A percentile compares a stretch with the other conserved stretches of the same genome.
Evolutionary conservation across 768 basidiomycete species (phyloP).

Genomic region (Hemileccinum impolitum): DNA sequence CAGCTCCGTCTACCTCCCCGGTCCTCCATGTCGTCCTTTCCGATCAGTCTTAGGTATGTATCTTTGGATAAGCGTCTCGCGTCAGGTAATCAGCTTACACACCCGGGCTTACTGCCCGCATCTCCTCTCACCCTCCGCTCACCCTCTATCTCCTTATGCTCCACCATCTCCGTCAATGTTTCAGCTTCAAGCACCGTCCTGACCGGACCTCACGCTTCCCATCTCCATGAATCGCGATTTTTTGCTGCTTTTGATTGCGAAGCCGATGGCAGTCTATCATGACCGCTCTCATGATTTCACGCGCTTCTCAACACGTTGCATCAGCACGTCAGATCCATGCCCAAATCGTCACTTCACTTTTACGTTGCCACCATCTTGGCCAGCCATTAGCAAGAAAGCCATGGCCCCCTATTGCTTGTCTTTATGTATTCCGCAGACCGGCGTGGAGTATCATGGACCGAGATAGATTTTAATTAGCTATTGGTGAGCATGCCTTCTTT

Average conservation of each 20-base stretch:
- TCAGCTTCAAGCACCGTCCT: constrained; percentile 13
- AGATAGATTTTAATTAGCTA: constrained; percentile 34
- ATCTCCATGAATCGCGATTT: constrained; percentile 21
- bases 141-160: constrained; percentile 5
- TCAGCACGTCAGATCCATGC: constrained; percentile 35
- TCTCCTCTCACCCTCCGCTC: constrained; percentile 13
- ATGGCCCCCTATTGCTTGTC: constrained; percentile 32
- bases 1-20: constrained; percentile 23
- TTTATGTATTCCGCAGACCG: constrained; percentile 36
- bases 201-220: constrained; percentile 10
- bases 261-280: constrained; percentile 33
- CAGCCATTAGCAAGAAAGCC: constrained; percentile 21
- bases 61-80: constrained; percentile 18
- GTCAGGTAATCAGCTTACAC: constrained; percentile 18
- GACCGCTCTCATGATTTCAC: constrained; percentile 32
- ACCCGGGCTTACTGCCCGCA: constrained; percentile 13
- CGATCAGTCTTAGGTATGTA: constrained; percentile 18
- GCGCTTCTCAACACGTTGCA: constrained; percentile 36
- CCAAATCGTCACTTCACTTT: constrained; percentile 27
- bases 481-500: constrained; percentile 20
- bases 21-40: constrained; percentile 12
- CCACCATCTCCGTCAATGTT: constrained; percentile 8
- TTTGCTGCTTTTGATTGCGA: constrained; percentile 21
- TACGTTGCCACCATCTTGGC: constrained; percentile 29
- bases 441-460: constrained; percentile 33